Evolutionary conservation across 1,284 basidiomycete genomes (phyloP), one percentile per base, ranked within the genome.

Genomic region (Sporisorium scitamineum): DNA sequence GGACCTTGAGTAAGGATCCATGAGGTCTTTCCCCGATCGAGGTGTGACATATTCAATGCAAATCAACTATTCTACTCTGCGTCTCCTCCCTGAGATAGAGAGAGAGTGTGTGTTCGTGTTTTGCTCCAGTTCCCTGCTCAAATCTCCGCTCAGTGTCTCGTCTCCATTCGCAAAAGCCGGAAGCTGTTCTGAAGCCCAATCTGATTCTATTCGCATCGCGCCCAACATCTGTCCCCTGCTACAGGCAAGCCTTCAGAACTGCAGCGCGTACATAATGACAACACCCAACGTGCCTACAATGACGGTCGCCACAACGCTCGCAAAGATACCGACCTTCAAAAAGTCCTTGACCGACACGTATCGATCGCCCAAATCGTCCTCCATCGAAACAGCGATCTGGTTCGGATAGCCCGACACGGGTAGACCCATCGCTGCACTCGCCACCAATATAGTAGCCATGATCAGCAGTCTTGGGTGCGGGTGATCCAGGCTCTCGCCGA

Each of bases 351-450:
- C 84, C 2, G 52, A 60, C 16, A 86, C 79, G 59, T 87, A 87
- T 32, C 93, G 86, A 79, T 94, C 91, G 2, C 96, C 96, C 59
- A 98, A 89, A 85, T 97, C 94, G 85, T 98, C 94, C 84, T 97
- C 96, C 86, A 97, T 93, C 6, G 93, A 94, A 24, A 95, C 83
- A 1, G 84, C 85, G 34, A 85, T 86, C 55, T 80, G 82, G 65
- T 97, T 97, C 0, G 95, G 96, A 88, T 99, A 98, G 7, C 96
- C 96, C 67, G 93, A 95, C 37, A 98, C 95, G 4, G 95, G 95
- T 89, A 99, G 92, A 7, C 95, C 97, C 96, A 99, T 99, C 1
- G 96, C 97, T 3, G 94, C 90, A 31, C 94, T 95, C 81, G 95
- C 97, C 62, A 97, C 93, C 70, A 99, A 88, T 2, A 91, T 94